Conservation (phyloP, 164 flowering plant genomes). For the Vitis amurensis region DNA sequence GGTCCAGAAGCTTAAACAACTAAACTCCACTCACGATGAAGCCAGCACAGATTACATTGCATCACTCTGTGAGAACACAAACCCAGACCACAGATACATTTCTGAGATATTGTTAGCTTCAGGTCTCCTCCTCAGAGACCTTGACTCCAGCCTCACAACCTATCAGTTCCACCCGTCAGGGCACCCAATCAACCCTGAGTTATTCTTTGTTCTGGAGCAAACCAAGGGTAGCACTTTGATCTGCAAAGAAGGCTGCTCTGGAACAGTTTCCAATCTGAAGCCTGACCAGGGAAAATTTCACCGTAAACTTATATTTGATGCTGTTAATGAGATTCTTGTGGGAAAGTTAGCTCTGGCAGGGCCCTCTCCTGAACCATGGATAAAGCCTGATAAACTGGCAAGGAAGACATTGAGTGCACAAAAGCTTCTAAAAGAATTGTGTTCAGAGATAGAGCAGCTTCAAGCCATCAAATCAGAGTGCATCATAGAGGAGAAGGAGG, state of each 20-base stretch:
- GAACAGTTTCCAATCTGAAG: constrained; percentile 19
- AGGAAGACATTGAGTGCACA: constrained; percentile 32
- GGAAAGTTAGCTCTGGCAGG: constrained; percentile 38
- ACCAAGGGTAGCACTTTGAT: constrained; percentile 49
- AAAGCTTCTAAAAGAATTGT: constrained; percentile 39
- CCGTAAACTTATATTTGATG: constrained; percentile 73
- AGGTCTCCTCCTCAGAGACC: constrained; percentile 85
- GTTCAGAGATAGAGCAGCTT: constrained; percentile 37
- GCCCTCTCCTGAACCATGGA: constrained; percentile 37
- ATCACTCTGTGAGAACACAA: constrained; percentile 50
- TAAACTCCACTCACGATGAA: constrained; percentile 64
- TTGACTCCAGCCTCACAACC: constrained; percentile 45
- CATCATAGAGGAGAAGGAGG: constrained; percentile 25
- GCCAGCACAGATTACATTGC: constrained; percentile 60
- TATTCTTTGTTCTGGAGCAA: constrained; percentile 85
- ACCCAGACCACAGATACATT: constrained; percentile 78
- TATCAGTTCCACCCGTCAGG: constrained; percentile 78
- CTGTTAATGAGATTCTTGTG: constrained; percentile 74
- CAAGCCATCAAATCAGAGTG: constrained; percentile 17
- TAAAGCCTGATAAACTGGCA: constrained; percentile 28
- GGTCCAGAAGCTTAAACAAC: constrained; percentile 59
- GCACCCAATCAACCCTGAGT: constrained; percentile 79
- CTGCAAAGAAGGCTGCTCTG: constrained; percentile 25
- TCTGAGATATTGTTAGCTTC: constrained; percentile 83
- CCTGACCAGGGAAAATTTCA: constrained; percentile 42